These are phyloP conservation scores for Lipomyces spencermartinsiae DNA, from an alignment of 805 yeast species.

Conservation along the genomic window DNA sequence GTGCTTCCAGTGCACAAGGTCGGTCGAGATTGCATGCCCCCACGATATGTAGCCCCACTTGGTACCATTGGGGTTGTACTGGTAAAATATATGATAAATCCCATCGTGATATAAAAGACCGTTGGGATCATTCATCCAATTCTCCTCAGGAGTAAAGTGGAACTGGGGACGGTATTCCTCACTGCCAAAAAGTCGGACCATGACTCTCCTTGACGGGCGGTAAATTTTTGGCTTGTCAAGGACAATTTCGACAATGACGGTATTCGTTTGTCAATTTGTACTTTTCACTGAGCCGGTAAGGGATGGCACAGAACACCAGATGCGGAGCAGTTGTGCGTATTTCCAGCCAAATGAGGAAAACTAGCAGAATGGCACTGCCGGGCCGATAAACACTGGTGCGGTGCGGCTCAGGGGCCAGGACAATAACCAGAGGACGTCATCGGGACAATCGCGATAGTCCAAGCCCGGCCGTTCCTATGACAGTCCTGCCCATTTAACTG, in stretches of 20 bases:
- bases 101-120: constrained; percentile 43
- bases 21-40: constrained; percentile 15
- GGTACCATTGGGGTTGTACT: constrained; percentile 12
- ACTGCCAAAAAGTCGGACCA: not conserved
- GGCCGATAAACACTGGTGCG: no score
- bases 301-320: not conserved
- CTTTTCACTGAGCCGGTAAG: not conserved
- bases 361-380: no score
- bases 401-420: no score
- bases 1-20: constrained; percentile 14
- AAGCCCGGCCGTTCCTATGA: no score
- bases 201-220: not conserved
- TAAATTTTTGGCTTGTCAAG: not conserved
- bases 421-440: no score
- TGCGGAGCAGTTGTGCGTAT: constrained; percentile 2
- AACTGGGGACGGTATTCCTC: constrained; percentile 27
- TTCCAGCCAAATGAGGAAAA: not conserved
- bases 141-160: constrained; percentile 49
- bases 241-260: not conserved
- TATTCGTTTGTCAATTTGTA: not conserved
- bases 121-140: constrained; percentile 39
- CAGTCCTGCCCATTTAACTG: not conserved
- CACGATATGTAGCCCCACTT: constrained; percentile 14
- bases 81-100: constrained; percentile 8
- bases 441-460: no score